Evolutionary conservation across 1,284 basidiomycete genomes (phyloP).

Genomic region (Pisolithus thermaeus): DNA sequence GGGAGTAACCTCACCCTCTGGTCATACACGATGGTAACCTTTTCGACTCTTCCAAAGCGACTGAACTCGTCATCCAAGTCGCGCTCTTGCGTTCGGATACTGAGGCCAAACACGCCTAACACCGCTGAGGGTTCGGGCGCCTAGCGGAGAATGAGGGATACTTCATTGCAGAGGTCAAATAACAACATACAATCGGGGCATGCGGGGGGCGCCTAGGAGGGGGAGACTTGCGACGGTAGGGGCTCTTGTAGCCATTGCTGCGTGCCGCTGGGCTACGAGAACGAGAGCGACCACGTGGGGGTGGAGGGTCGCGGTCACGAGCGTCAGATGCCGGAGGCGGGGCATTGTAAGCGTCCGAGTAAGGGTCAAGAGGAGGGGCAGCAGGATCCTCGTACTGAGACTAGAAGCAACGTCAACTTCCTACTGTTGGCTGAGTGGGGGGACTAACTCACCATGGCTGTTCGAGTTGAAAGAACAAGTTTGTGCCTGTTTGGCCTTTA

Average conservation of each 20-base stretch:
- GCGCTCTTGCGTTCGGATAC: slow-evolving; percentile 89
- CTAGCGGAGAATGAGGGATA: slow-evolving; percentile 46
- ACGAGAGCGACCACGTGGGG: slow-evolving; percentile 61
- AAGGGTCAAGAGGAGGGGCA: slow-evolving; percentile 63
- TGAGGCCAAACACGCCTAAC: slow-evolving; percentile 94
- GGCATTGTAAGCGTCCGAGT: slow-evolving; percentile 74
- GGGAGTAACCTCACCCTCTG: slow-evolving; percentile 68
- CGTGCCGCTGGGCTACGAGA: slow-evolving; percentile 57
- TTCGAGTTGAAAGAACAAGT: slow-evolving; percentile 39
- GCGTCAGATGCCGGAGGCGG: slow-evolving; percentile 44
- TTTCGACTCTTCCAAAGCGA: slow-evolving; percentile 86
- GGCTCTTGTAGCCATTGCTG: slow-evolving; percentile 49
- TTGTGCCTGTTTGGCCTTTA: slow-evolving; percentile 37
- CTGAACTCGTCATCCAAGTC: slow-evolving; percentile 94
- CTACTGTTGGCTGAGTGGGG: not conserved
- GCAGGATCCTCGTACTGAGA: slow-evolving; percentile 58
- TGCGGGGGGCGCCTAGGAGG: slow-evolving; percentile 57
- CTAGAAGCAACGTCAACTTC: slow-evolving; percentile 7
- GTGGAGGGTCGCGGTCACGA: slow-evolving; percentile 40
- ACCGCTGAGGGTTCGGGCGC: slow-evolving; percentile 84
- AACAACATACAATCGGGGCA: slow-evolving; percentile 62
- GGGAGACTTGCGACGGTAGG: slow-evolving; percentile 44
- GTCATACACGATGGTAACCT: slow-evolving; percentile 98
- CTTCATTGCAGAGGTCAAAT: slow-evolving; percentile 6
- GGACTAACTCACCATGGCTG: slow-evolving; percentile 57